Conservation (phyloP, 495 filamentous ascomycete genomes). For the Penicillium desertorum region DNA sequence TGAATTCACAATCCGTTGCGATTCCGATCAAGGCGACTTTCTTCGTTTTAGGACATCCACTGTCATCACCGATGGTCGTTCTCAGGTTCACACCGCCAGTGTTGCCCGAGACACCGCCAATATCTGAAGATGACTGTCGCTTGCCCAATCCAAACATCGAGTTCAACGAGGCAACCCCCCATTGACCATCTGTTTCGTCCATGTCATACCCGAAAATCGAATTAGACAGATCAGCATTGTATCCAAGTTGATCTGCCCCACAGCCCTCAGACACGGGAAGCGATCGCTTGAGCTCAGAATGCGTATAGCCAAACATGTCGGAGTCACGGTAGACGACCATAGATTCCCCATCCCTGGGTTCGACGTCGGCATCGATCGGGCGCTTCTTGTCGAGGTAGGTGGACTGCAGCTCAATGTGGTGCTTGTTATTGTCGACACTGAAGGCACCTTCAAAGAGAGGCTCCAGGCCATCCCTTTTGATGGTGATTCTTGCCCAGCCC, state of each 20-base stretch:
- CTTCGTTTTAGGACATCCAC: constrained; percentile 81
- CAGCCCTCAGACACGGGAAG: constrained; percentile 47
- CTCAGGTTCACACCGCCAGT: constrained; percentile 80
- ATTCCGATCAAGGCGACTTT: constrained; percentile 91
- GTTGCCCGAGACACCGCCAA: constrained; percentile 62
- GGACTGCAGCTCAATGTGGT: constrained; percentile 79
- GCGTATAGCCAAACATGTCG: constrained; percentile 60
- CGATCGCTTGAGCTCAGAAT: constrained; percentile 56
- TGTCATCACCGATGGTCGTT: constrained; percentile 74
- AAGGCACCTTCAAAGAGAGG: constrained; percentile 94
- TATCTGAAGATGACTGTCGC: constrained; percentile 46
- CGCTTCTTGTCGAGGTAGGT: constrained; percentile 75
- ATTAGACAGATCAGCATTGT: constrained; percentile 67
- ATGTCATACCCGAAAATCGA: constrained; percentile 55
- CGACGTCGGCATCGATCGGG: constrained; percentile 67
- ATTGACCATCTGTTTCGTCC: constrained; percentile 43
- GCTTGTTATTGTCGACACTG: constrained; percentile 72
- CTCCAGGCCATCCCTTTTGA: constrained; percentile 69
- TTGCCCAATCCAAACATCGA: constrained; percentile 56
- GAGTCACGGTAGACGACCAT: constrained; percentile 94
- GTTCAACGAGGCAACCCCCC: constrained; percentile 54
- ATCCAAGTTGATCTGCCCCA: constrained; percentile 63
- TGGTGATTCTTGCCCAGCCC: constrained; percentile 81
- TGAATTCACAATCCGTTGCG: constrained; percentile 90
- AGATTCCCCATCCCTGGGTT: constrained; percentile 62